Percentiles rank a stretch among this genome's conserved stretches.
Evolutionary conservation across 2,329 filamentous ascomycete species (phyloP).

Genomic region (Pleoardoris graminearum): DNA sequence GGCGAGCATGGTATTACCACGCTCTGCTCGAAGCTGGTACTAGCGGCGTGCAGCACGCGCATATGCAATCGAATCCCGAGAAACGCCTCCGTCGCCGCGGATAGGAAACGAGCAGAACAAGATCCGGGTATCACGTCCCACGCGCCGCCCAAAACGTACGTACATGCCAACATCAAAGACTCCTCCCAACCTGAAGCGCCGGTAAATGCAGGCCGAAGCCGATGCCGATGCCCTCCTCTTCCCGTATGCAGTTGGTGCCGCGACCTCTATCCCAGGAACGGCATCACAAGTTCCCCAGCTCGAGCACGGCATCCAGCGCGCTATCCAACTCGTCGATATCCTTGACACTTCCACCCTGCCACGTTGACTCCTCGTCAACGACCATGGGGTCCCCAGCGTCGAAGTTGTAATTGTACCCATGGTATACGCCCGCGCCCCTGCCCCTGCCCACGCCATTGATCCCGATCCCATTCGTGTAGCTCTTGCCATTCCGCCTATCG

Average conservation of each 20-base stretch:
- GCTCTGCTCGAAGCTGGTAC: too few species aligned
- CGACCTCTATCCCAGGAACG: too few species aligned
- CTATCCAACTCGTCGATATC: slow-evolving; percentile 35
- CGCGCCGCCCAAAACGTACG: not conserved
- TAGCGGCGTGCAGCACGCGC: too few species aligned
- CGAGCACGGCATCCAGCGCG: slow-evolving; percentile 46
- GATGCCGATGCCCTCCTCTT: too few species aligned
- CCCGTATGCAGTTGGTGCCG: too few species aligned
- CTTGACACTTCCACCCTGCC: slow-evolving; percentile 45
- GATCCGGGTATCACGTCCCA: slow-evolving; percentile 3
- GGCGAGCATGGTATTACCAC: too few species aligned
- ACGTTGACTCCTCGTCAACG: slow-evolving; percentile 42
- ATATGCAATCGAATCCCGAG: too few species aligned
- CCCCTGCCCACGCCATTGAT: slow-evolving; percentile 14
- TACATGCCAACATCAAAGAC: not conserved
- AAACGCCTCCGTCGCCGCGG: too few species aligned
- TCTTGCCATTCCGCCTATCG: not conserved
- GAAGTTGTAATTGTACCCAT: slow-evolving; percentile 22
- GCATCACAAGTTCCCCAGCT: slow-evolving; percentile 28
- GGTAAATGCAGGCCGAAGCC: not conserved
- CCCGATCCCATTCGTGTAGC: slow-evolving; percentile 14
- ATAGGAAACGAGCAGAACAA: not conserved
- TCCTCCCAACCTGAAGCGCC: not conserved
- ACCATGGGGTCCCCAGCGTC: slow-evolving; percentile 41
- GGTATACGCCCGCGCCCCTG: slow-evolving; percentile 12